phyloP scores from a whole-genome alignment of 257 asterid species.

The Dorcoceras hygrometricum region DNA sequence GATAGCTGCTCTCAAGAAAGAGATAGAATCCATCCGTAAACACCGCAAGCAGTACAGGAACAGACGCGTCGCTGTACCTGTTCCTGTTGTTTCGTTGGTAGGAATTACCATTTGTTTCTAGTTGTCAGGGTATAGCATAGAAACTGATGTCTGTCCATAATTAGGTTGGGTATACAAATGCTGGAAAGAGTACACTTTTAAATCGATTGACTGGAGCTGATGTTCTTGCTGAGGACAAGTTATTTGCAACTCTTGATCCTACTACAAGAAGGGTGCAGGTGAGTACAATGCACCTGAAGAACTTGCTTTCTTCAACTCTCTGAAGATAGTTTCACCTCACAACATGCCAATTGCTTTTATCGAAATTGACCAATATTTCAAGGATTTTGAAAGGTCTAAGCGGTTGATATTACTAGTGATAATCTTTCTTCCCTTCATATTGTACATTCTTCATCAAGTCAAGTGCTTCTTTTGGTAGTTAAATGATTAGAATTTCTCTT shows the following conservation, averaged over 20 bases:
- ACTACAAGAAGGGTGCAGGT: conserved; percentile 98
- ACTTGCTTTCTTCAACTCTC: conserved; percentile 16
- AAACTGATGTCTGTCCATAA: neutral
- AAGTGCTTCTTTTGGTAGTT: neutral
- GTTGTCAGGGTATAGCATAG: conserved; percentile 11
- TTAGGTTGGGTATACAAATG: conserved; percentile 94
- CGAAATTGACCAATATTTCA: neutral
- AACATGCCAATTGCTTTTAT: conserved; percentile 8
- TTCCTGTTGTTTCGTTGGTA: conserved; percentile 97
- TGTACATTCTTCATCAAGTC: neutral
- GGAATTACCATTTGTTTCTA: conserved; percentile 25
- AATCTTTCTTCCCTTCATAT: neutral
- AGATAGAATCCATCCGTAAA: conserved; percentile 92
- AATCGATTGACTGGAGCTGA: conserved; percentile 87
- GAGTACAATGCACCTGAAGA: conserved; percentile 29
- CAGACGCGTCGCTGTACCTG: conserved; percentile 69
- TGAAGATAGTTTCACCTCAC: conserved; percentile 16
- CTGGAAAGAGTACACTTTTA: conserved; percentile 95
- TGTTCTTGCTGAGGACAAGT: conserved; percentile 89
- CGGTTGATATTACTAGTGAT: conserved; percentile 1
- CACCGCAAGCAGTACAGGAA: conserved; percentile 93
- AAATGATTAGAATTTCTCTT: neutral
- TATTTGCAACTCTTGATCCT: conserved; percentile 98
- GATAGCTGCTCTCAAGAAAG: conserved; percentile 88
- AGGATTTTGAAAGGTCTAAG: conserved; percentile 2